Base-by-base conservation (phyloP, 2,329 filamentous ascomycete genomes). In the Aureobasidium leucospermi region DNA sequence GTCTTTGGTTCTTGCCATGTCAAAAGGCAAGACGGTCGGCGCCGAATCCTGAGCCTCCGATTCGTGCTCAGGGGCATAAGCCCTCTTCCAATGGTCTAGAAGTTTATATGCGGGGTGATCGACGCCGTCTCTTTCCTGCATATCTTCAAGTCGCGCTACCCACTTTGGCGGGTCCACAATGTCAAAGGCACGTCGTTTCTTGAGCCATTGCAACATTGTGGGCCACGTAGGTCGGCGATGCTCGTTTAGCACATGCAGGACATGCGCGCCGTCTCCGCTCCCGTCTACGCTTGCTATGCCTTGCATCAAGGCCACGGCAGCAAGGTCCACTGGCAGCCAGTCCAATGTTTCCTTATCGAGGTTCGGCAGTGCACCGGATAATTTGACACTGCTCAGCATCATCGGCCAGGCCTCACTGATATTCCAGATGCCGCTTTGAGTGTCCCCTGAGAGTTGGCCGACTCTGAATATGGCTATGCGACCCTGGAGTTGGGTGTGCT, bases 191-290 rank as follows among this genome's bases (percentile, higher is more conserved):
- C 69, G 68, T 36, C 65, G 67, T 60, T 71, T 68, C 63, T 68
- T 66, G 46, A 79, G 62, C 78, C 76, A 80, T 4, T 65, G 62
- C n/a, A 82, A 67, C 65, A 83, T 69, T 51, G 77, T 70, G 0
- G 62, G 66, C 79, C 78, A 82, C 1, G 65, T 74, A 4, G 77
- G 76, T 7, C 64, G 64, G 8, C 60, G 67, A 60, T 78, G 71
- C 31, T 75, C 72, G 61, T 81, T 82, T 31, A 82, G 63, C 2
- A 82, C 69, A 65, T 83, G 79, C 60, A 76, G 78, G 4, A 82
- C 74, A 15, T 63, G 60, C 57, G 65, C 43, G 31, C 45, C 51
- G 3, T 57, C 61, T 43, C 53, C 48, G 59, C 42, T 36, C 41
- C 48, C 38, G 31, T 47, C 72, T 64, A 56, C 68, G 66, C 47